Base-by-base conservation (phyloP, 2,329 filamentous ascomycete species). In the Cadophora sp. region DNA sequence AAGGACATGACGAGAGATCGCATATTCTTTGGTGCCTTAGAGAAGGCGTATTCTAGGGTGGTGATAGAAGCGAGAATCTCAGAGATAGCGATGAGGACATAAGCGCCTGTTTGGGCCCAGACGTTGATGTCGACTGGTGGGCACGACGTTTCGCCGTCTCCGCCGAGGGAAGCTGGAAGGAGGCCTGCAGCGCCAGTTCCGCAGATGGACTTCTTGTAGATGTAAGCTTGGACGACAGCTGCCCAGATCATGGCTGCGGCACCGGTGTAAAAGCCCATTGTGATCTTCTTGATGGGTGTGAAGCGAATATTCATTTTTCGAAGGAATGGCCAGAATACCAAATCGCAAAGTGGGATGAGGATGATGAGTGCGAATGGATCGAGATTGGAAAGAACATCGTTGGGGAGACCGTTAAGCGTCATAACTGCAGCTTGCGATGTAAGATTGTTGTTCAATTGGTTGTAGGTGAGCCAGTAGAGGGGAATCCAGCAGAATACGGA, bases 11-110 rank as follows among this genome's bases (percentile, higher is more conserved):
- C 90, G n/a, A 94, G 83, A 1, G 89, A 91, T 71, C 90, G 89
- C 91, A 94, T 94, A 81, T 93, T 93, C 74, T 85, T 87, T 30
- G 91, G 91, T 0, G 91, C 90, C 79, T 93, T 92, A 77, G 89
- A 89, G 81, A 89, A 94, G 41, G 91, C 91, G 70, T 92, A 93
- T 76, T 93, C 91, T 70, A 91, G 87, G 1, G 88, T 88, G 3
- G 86, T 88, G 66, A 88, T 83, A 13, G 82, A 85, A 2, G 84
- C 82, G 70, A 87, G 83, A 73, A 87, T 87, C 74, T 87, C 85
- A 2, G 84, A 85, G 68, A 87, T 81, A 68, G 82, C 85, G 65
- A 85, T 82, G 1, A 88, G 78, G 9, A 85, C 78, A 65, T 76
- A 78, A 1, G 74, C 61, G 13, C 85, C 78, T 24, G 78, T 82